A percentile compares a stretch with the other conserved stretches of the same genome.
These are phyloP conservation scores for Metarhizium anisopliae DNA, from an alignment of 2,329 filamentous ascomycete genomes.

Conservation along the genomic window DNA sequence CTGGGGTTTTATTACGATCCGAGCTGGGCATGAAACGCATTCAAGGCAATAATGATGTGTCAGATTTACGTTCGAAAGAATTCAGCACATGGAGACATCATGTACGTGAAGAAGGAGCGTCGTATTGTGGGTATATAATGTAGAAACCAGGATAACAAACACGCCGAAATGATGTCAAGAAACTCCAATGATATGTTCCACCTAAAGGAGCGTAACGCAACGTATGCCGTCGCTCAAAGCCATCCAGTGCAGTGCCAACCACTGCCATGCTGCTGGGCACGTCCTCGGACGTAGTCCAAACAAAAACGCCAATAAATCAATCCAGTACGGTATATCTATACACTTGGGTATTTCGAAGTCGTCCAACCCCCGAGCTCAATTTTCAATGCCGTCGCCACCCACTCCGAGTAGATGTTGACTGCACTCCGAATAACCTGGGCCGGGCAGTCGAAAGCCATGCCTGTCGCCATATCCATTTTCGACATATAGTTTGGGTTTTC, in stretches of 20 bases:
- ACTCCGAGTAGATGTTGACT: neutral
- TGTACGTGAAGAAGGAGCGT: conserved; percentile 1
- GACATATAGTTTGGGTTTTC: neutral
- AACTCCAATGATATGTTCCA: neutral
- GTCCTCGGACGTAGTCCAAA: neutral
- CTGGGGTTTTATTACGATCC: neutral
- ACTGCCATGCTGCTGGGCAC: neutral
- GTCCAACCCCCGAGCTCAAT: neutral
- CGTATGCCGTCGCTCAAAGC: neutral
- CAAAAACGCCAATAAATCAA: neutral
- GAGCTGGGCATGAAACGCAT: neutral
- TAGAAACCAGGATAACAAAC: neutral
- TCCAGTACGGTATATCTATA: neutral
- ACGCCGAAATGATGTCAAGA: neutral
- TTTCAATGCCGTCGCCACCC: neutral
- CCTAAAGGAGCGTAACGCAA: neutral
- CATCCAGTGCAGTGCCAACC: neutral
- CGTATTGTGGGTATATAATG: conserved; percentile 6
- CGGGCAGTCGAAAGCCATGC: neutral
- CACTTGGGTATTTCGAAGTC: neutral
- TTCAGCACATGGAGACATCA: neutral
- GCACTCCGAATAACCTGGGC: neutral
- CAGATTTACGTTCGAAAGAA: no score
- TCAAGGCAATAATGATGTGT: no score
- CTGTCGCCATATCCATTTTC: no score